Evolutionary conservation across 2,329 filamentous ascomycete genomes (phyloP), one percentile per base, ranked within the genome.

Genomic region (Bipolaris sorokiniana): DNA sequence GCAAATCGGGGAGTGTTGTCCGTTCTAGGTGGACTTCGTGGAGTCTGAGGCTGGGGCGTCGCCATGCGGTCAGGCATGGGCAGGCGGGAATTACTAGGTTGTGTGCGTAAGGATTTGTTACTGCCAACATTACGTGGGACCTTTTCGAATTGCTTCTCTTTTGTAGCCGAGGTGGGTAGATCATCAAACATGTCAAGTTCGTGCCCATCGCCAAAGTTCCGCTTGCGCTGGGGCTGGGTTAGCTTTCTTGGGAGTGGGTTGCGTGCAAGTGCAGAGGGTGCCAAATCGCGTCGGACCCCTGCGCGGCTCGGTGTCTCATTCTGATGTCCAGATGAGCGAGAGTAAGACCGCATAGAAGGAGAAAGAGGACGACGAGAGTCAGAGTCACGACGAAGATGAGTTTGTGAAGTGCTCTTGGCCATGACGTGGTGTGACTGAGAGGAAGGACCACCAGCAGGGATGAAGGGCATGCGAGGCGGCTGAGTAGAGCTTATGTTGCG

Each of bases 151-250:
- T 87, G 90, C 61, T 88, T 92, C 77, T 99, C 95, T 13, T 87
- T 84, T 58, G 89, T 86, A 11, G 84, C 87, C 15, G 93, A 97
- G 0, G 93, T 98, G 1, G 94, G 94, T 54, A 99, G 80, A 76
- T 99, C 95, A 73, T 99, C 95, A 73, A 99, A 98, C 2, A 85
- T 88, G 66, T 98, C 94, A 33, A 99, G 83, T 76, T 99, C 95
- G 58, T 89, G 90, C 15, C 95, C 95, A 75, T 97, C 92, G 11
- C 95, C 95, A 78, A 96, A 99, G 40, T 69, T 67, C 10, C 66
- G 65, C 57, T 73, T 74, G 18, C 67, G 66, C 48, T 67, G 66
- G 37, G 68, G 71, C 46, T 70, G 66, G 5, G 66, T 68, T 15
- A 71, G 55, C 81, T 89, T 90, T 6, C 83, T 79, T 15, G 67